A percentile compares a stretch with the other conserved stretches of the same genome.
phyloP scores from a whole-genome alignment of 2,329 filamentous ascomycete species.

The Penicillium griseofulvum region DNA sequence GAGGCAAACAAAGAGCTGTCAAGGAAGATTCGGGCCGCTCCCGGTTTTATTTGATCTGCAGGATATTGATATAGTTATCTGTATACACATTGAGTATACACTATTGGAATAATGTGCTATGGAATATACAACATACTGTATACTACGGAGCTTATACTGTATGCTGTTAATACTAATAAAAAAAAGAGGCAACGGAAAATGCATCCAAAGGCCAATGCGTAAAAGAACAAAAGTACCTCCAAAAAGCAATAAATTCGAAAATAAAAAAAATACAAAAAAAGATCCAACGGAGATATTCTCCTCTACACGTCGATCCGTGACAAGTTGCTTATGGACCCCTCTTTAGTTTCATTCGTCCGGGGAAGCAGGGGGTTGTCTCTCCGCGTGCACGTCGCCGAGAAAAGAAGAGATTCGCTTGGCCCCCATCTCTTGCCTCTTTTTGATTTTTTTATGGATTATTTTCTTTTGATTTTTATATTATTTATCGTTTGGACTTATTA shows the following conservation, averaged over 20 bases:
- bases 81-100: too few relatives aligned
- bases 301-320: conserved; percentile 18
- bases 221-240: conserved; percentile 34
- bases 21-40: conserved; percentile 28
- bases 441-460: not conserved
- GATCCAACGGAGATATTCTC: conserved; percentile 9
- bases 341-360: conserved; percentile 31
- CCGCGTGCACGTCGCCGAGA: conserved; percentile 35
- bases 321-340: conserved; percentile 13
- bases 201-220: too few relatives aligned
- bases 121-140: too few relatives aligned
- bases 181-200: too few relatives aligned
- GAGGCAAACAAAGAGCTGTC: conserved; percentile 16
- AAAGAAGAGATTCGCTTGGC: conserved; percentile 27
- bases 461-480: conserved; percentile 1
- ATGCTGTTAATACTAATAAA: too few relatives aligned
- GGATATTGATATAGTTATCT: too few relatives aligned
- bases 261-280: not conserved
- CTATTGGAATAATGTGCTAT: too few relatives aligned
- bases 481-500: too few relatives aligned
- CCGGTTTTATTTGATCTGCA: conserved; percentile 12
- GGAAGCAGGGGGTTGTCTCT: conserved; percentile 34
- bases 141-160: too few relatives aligned
- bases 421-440: conserved; percentile 14
- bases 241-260: not conserved